These are phyloP conservation scores for Carallia brachiata DNA, from an alignment of 345 rosid genomes.

Conservation along the genomic window DNA sequence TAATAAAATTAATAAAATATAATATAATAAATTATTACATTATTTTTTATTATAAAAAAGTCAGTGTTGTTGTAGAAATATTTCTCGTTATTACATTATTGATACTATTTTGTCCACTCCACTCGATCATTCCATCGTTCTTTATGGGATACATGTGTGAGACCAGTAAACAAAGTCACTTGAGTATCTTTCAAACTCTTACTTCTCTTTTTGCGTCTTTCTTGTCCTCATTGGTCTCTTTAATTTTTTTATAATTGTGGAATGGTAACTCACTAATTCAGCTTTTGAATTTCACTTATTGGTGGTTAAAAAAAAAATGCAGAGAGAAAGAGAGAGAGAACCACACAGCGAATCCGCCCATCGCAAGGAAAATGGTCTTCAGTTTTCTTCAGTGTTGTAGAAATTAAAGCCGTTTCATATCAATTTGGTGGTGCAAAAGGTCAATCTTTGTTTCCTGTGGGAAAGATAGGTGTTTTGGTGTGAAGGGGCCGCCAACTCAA, in stretches of 20 bases:
- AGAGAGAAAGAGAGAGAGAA: too few species aligned
- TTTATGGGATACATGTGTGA: background rate
- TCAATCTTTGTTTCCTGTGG: too few species aligned
- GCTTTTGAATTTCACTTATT: slow-evolving; percentile 9
- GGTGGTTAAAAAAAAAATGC: background rate
- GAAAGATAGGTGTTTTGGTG: too few species aligned
- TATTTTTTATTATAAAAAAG: too few species aligned
- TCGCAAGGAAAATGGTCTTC: slow-evolving; percentile 21
- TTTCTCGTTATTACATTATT: too few species aligned
- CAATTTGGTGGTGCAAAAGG: too few species aligned
- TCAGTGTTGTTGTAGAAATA: too few species aligned
- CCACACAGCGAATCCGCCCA: slow-evolving; percentile 16
- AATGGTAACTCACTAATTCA: background rate
- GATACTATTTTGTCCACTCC: too few species aligned
- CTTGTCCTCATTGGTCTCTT: background rate
- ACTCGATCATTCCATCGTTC: too few species aligned
- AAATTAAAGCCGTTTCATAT: background rate
- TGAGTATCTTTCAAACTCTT: background rate
- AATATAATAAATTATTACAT: too few species aligned
- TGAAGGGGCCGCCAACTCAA: too few species aligned
- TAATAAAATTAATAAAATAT: too few species aligned
- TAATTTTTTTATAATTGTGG: slow-evolving; percentile 4
- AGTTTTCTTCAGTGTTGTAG: background rate
- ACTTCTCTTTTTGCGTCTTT: background rate
- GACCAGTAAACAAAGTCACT: background rate